Base-by-base conservation (phyloP, 1,284 basidiomycete species). In the Trametes pubescens region DNA sequence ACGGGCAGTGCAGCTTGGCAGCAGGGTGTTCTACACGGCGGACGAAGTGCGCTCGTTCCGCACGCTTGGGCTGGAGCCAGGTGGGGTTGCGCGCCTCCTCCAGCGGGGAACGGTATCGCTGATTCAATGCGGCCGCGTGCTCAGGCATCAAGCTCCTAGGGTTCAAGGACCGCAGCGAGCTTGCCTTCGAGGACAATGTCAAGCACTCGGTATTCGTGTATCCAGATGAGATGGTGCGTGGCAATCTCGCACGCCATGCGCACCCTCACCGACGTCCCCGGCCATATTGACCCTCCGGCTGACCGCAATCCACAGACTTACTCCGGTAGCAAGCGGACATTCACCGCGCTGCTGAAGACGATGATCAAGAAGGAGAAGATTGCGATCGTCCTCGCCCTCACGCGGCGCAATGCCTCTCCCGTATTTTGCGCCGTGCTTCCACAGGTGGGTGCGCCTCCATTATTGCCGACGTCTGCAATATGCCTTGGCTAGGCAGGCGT, bases 121-220 rank as follows among this genome's bases (percentile, higher is more conserved):
- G 51, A 57, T 65, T 67, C 53, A 65, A 54, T 38, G 22, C 37
- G 51, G 56, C 64, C 55, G 44, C 64, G 66, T 60, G 40, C 55
- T 38, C 53, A 77, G 75, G 89, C 8, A 88, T 99, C 74, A 94
- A 91, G 76, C 86, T 99, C 4, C 86, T 99, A 24, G 98, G 97
- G 3, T 99, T 99, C 82, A 94, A 96, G 75, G 82, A 90, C 64
- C 82, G 84, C n/a, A 75, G 79, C 4, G 84, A 91, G 63, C 82
- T 99, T 0, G 78, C 79, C 0, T 92, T 95, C 69, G 90, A 95
- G 75, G 94, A 98, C 74, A 97, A 97, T 69, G 80, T 98, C 71
- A 97, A 95, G 74, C 95, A 98, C 77, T 89, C 95, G 0, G 80
- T 88, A 57, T 99, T 99, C 74, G 87, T 99, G 65, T 95, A 96